Evolutionary conservation across 75 land plant genomes (phyloP).

Genomic region (Isoetes taiwanensis): DNA sequence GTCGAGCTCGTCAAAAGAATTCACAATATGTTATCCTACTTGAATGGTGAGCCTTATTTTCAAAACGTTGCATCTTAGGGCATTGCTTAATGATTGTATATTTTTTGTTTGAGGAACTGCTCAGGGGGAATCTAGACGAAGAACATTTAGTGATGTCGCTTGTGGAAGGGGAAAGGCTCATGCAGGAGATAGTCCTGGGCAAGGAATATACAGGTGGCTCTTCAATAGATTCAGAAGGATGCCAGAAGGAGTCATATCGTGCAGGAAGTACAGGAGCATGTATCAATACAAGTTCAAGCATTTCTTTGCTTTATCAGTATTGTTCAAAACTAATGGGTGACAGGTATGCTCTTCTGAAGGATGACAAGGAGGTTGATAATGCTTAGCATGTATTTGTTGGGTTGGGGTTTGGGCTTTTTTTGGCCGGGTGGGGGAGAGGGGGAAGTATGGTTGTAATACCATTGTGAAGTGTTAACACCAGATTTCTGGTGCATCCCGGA

Average conservation of each 20-base stretch:
- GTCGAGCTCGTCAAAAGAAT: constrained; percentile 77
- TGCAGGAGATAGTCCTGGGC: constrained; percentile 39
- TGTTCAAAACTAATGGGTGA: constrained; percentile 74
- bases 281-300: constrained; percentile 50
- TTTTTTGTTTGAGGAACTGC: too few relatives aligned
- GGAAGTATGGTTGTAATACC: too few relatives aligned
- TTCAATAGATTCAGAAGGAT: constrained; percentile 24
- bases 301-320: constrained; percentile 70
- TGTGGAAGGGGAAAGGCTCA: constrained; percentile 33
- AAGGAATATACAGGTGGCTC: background rate
- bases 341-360: constrained; percentile 35
- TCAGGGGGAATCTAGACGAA: constrained; percentile 62
- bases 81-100: background rate
- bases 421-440: too few relatives aligned
- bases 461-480: too few relatives aligned
- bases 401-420: too few relatives aligned
- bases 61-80: background rate
- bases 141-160: constrained; percentile 33
- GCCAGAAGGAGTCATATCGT: constrained; percentile 19
- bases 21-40: constrained; percentile 69
- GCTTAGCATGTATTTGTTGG: too few relatives aligned
- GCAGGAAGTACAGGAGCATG: constrained; percentile 74
- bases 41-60: constrained; percentile 41
- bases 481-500: too few relatives aligned
- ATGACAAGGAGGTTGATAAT: too few relatives aligned